These are phyloP conservation scores for Stevia rebaudiana DNA, from an alignment of 140 eudicot species.

Conservation along the genomic window DNA sequence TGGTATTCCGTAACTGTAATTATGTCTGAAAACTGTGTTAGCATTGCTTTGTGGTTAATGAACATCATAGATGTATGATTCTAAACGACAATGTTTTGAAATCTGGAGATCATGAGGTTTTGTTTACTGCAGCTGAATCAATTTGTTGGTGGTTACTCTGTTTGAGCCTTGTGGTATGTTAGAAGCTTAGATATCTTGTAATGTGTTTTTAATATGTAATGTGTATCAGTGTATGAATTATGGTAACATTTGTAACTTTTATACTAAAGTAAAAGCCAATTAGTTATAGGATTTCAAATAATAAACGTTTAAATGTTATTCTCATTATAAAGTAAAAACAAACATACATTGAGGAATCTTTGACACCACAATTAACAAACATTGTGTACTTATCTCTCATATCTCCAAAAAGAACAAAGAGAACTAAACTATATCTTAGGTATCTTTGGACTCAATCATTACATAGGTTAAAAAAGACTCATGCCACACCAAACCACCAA, in stretches of 20 bases:
- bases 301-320: conserved; percentile 23
- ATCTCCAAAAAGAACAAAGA: conserved; percentile 4
- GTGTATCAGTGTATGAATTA: not conserved
- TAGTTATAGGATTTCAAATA: not conserved
- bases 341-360: conserved; percentile 32
- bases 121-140: not conserved
- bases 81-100: not conserved
- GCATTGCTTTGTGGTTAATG: not conserved
- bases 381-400: conserved; percentile 18
- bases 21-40: not conserved
- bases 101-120: not conserved
- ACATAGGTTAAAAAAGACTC: conserved; percentile 21
- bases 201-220: not conserved
- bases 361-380: conserved; percentile 27
- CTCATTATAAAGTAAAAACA: conserved; percentile 22
- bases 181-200: not conserved
- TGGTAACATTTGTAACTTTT: not conserved
- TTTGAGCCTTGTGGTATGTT: not conserved
- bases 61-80: not conserved
- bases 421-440: conserved; percentile 4
- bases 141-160: not conserved
- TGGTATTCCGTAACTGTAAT: not conserved
- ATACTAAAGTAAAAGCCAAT: too few relatives aligned
- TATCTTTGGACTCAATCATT: conserved; percentile 19
- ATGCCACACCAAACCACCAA: conserved; percentile 33